Evolutionary conservation across 2,329 filamentous ascomycete species (phyloP), one percentile per base, ranked within the genome.

Genomic region (Penicillium verrucosum): DNA sequence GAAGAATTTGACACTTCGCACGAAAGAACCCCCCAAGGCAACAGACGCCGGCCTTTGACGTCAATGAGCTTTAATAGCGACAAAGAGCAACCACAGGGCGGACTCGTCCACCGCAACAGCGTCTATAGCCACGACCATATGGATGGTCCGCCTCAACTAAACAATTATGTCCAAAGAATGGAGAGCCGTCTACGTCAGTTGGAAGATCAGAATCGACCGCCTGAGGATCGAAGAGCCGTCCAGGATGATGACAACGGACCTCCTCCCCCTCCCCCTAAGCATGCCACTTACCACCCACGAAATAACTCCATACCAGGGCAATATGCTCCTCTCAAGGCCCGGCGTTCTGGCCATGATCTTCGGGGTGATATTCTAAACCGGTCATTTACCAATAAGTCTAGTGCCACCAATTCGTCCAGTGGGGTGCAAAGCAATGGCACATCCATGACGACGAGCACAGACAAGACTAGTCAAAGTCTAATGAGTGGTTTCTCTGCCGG

Each of bases 401-500:
- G 82, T 68, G 85, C 86, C 4, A 95, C 92, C 2, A 91, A 85
- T 63, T 88, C 88, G 5, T 94, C 90, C 1, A 86, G 84, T 40
- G 86, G 85, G 12, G 85, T 86, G 49, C 85, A 87, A 62, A 92
- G 88, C 64, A 85, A 80, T 29, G 80, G 81, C 2, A 89, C 87
- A 7, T 82, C 82, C 65, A 80, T 79, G 57, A 89, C 85, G 61
- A 84, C 82, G 40, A 90, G 87, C 61, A 92, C 89, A 1, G 85
- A 89, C 64, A 86, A 85, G 70, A 97, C 91, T 16, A 86, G 88
- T 65, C 85, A 88, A 65, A 97, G 90, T 67, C 74, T 99, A 42
- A 97, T 97, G 93, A 97, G 93, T 72, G 94, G 93, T 3, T 82
- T 85, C 51, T 97, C 94, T 51, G 94, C 94, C 0, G 87, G 92